Conservation (phyloP, 1,139 yeast species). For the Sugiyamaella castrensis region DNA sequence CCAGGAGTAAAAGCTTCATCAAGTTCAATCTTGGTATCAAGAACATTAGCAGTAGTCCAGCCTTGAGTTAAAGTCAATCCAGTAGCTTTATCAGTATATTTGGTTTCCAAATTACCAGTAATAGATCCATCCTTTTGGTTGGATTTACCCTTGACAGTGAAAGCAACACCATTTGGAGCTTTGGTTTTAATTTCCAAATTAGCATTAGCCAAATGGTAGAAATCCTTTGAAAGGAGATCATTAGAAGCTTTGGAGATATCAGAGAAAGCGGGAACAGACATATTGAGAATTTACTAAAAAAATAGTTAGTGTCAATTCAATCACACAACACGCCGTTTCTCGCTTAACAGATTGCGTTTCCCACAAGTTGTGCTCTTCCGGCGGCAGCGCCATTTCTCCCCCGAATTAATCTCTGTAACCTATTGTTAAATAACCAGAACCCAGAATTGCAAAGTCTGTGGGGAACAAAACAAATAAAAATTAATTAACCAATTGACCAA, state of each 20-base stretch:
- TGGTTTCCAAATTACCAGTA: slow-evolving; percentile 87
- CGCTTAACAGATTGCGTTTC: no score
- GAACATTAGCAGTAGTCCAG: slow-evolving; percentile 92
- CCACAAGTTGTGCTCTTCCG: no score
- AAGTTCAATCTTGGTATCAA: slow-evolving; percentile 91
- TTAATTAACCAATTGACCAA: no score
- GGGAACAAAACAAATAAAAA: no score
- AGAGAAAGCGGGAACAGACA: slow-evolving; percentile 45
- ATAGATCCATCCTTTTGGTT: slow-evolving; percentile 73
- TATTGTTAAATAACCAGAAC: no score
- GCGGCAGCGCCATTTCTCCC: no score
- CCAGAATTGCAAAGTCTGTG: no score
- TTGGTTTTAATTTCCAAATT: slow-evolving; percentile 85
- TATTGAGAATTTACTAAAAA: slow-evolving; percentile 16
- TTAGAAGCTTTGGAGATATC: slow-evolving; percentile 89
- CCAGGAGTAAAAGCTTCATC: slow-evolving; percentile 93
- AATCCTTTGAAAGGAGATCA: slow-evolving; percentile 86
- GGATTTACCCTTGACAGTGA: slow-evolving; percentile 92
- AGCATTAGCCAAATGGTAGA: slow-evolving; percentile 87
- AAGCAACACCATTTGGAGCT: slow-evolving; percentile 96
- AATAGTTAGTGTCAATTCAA: no score
- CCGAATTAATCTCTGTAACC: no score
- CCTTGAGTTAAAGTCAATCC: slow-evolving; percentile 96
- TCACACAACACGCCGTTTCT: no score
- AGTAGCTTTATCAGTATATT: slow-evolving; percentile 88